Evolutionary conservation across 1,284 basidiomycete species (phyloP).

Genomic region (Pseudozyma sp.): DNA sequence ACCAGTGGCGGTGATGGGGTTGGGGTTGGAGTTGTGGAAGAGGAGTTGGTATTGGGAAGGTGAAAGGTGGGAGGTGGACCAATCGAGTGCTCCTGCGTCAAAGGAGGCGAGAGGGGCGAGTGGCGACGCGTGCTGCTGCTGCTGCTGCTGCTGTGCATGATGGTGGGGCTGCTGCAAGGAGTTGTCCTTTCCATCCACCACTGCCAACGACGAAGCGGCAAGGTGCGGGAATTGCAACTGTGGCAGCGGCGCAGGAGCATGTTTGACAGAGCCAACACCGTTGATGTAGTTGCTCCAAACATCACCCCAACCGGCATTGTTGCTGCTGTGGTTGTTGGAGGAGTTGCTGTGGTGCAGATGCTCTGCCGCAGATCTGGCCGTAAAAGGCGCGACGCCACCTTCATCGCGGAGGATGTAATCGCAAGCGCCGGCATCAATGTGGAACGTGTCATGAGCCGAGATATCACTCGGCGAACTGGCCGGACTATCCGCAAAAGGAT

Average conservation of each 20-base stretch:
- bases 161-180: constrained; percentile 23
- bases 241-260: background rate
- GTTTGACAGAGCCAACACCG: constrained; percentile 15
- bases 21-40: constrained; percentile 7
- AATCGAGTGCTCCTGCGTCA: constrained; percentile 44
- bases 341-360: background rate
- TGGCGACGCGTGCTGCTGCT: constrained; percentile 9
- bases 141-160: constrained; percentile 9
- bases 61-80: constrained; percentile 25
- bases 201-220: too few relatives aligned
- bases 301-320: background rate
- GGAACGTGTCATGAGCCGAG: constrained; percentile 30
- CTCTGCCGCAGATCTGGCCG: constrained; percentile 4
- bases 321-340: background rate
- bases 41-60: constrained; percentile 35
- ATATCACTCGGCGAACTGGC: constrained; percentile 35
- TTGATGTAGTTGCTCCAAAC: too few relatives aligned
- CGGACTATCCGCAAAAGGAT: constrained; percentile 42
- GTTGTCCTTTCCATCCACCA: background rate
- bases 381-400: constrained; percentile 4
- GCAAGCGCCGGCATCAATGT: constrained; percentile 43
- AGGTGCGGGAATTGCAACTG: too few relatives aligned
- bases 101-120: constrained; percentile 22
- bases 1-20: background rate
- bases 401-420: constrained; percentile 19